A percentile compares a stretch with the other conserved stretches of the same genome.
Evolutionary conservation across 768 basidiomycete species (phyloP).

Genomic region (Xerocomellus chrysenteron): DNA sequence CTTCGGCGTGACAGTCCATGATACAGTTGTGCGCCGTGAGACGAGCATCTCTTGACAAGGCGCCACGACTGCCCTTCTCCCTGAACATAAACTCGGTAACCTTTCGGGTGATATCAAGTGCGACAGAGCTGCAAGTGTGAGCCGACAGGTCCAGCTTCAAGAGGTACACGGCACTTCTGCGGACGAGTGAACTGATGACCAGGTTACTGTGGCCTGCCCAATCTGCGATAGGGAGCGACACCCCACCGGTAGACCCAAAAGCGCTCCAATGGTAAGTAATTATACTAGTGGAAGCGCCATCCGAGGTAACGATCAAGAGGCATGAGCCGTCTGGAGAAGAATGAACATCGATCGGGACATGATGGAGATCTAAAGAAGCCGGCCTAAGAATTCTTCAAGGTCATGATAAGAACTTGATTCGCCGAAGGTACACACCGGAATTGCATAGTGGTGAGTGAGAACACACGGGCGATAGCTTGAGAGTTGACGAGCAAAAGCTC

Average conservation of each 20-base stretch:
- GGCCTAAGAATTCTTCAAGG: constrained; percentile 34
- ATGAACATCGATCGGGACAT: constrained; percentile 34
- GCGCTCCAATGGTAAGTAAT: constrained; percentile 55
- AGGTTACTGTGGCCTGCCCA: constrained; percentile 25
- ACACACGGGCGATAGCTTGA: constrained; percentile 43
- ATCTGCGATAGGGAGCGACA: constrained; percentile 35
- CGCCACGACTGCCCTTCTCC: constrained; percentile 35
- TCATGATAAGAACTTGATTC: background rate
- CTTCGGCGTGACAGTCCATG: constrained; percentile 53
- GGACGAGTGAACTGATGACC: constrained; percentile 46
- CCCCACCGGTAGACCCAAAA: constrained; percentile 52
- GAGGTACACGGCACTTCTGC: constrained; percentile 42
- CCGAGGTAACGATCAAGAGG: constrained; percentile 36
- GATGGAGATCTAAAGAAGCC: constrained; percentile 42
- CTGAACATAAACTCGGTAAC: constrained; percentile 59
- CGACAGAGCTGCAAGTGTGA: constrained; percentile 41
- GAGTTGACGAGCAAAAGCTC: constrained; percentile 54
- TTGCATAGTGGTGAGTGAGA: constrained; percentile 52
- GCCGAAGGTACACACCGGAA: constrained; percentile 41
- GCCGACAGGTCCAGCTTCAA: constrained; percentile 38
- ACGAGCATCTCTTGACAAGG: constrained; percentile 14
- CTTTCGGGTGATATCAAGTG: constrained; percentile 53
- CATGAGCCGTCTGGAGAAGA: constrained; percentile 59
- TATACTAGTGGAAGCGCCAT: constrained; percentile 21
- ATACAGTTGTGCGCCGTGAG: constrained; percentile 46